Conservation (phyloP, 1,139 yeast species). For the Yamadazyma diospyri region DNA sequence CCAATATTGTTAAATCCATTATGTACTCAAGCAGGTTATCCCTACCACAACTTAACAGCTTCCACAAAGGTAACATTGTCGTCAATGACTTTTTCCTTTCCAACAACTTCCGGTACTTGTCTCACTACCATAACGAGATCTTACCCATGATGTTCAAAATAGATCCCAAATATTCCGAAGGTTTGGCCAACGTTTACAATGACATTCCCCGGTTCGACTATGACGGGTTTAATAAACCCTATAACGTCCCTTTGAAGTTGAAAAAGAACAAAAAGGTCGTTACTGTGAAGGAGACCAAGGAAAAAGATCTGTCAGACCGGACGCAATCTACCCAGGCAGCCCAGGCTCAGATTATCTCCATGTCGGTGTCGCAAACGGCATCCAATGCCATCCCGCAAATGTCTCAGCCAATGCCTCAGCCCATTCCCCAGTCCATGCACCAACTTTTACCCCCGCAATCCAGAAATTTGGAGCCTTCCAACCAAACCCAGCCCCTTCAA, state of each 20-base stretch:
- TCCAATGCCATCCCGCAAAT: too few relatives aligned
- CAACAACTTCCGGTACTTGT: slow-evolving; percentile 34
- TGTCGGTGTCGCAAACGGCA: too few relatives aligned
- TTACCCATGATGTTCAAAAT: slow-evolving; percentile 29
- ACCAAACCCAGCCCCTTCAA: too few relatives aligned
- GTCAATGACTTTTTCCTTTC: slow-evolving; percentile 39
- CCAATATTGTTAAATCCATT: slow-evolving; percentile 30
- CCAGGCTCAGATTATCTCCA: too few relatives aligned
- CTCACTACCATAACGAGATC: slow-evolving; percentile 39
- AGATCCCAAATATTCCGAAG: slow-evolving; percentile 30
- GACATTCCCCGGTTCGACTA: slow-evolving; percentile 35
- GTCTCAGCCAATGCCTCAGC: background rate
- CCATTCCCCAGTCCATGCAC: background rate
- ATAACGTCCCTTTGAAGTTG: slow-evolving; percentile 23
- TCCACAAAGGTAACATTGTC: slow-evolving; percentile 34
- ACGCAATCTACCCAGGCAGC: too few relatives aligned
- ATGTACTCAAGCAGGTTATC: slow-evolving; percentile 32
- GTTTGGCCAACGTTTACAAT: slow-evolving; percentile 27
- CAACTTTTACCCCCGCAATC: too few relatives aligned
- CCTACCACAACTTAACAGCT: slow-evolving; percentile 28
- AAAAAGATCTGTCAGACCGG: background rate
- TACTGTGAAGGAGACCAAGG: slow-evolving; percentile 2
- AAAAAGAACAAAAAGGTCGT: slow-evolving; percentile 6
- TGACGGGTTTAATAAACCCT: slow-evolving; percentile 29
- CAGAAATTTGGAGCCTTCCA: too few relatives aligned